These are phyloP conservation scores for Botryotinia narcissicola DNA, from an alignment of 2,329 filamentous ascomycete species.

Conservation along the genomic window DNA sequence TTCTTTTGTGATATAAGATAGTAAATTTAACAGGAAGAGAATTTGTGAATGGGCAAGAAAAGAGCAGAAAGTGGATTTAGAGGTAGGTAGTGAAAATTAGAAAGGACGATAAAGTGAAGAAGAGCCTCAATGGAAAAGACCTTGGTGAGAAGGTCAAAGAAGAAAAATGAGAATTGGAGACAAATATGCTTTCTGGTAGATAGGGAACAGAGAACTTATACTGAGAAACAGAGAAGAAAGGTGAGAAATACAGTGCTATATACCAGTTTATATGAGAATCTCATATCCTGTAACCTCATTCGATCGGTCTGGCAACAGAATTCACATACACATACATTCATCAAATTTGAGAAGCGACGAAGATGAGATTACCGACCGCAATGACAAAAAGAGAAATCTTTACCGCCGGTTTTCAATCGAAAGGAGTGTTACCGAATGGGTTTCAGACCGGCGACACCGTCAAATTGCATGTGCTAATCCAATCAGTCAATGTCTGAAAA, in stretches of 20 bases:
- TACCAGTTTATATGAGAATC: background rate
- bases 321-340: background rate
- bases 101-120: background rate
- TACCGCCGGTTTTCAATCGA: background rate
- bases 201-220: background rate
- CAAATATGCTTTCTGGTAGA: background rate
- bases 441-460: background rate
- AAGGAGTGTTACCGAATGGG: background rate
- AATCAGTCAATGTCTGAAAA: background rate
- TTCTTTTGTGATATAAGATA: background rate
- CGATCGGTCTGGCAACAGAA: background rate
- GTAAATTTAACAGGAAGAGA: background rate
- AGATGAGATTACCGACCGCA: background rate
- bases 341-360: background rate
- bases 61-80: background rate
- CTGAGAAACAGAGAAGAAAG: background rate
- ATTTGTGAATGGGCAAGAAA: background rate
- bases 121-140: background rate
- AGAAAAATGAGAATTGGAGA: background rate
- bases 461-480: background rate
- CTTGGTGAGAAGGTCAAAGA: background rate
- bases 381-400: background rate
- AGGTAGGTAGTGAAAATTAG: background rate
- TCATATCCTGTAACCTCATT: background rate
- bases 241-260: background rate